Evolutionary conservation across 78 protist genomes (phyloP).

Genomic region (Cavenderia fasciculata): DNA sequence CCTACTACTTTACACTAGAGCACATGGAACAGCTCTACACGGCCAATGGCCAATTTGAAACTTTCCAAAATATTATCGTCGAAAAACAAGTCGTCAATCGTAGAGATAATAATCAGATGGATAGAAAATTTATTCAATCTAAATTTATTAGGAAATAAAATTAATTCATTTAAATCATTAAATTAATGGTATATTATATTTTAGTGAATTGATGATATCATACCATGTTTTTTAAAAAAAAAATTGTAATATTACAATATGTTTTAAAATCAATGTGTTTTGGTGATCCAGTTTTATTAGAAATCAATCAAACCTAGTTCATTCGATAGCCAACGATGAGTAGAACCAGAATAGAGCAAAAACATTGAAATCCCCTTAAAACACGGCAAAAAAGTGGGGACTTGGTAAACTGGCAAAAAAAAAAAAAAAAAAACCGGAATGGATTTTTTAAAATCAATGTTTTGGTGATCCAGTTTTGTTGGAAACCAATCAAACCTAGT

Average conservation of each 20-base stretch:
- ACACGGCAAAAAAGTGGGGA: too few species aligned
- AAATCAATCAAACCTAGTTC: neutral
- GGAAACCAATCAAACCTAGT: too few species aligned
- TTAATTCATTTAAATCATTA: neutral
- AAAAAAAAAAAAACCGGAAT: too few species aligned
- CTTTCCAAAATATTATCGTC: constrained; percentile 38
- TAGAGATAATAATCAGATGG: constrained; percentile 69
- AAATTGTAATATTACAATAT: too few species aligned
- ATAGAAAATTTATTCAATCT: constrained; percentile 76
- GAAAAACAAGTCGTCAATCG: constrained; percentile 55
- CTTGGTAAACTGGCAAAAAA: too few species aligned
- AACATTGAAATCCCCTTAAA: too few species aligned
- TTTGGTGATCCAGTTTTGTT: too few species aligned
- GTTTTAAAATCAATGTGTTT: neutral
- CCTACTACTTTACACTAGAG: constrained; percentile 76
- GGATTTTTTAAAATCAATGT: too few species aligned
- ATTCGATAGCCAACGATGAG: too few species aligned
- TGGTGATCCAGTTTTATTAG: neutral
- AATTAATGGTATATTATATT: neutral
- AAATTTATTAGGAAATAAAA: constrained; percentile 42
- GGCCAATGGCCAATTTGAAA: constrained; percentile 19
- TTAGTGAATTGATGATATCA: neutral
- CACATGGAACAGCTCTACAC: constrained; percentile 29
- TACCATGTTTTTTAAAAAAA: too few species aligned
- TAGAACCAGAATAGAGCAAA: too few species aligned